These are phyloP conservation scores for Fraxinus pennsylvanica DNA, from an alignment of 257 asterid genomes.

Conservation along the genomic window DNA sequence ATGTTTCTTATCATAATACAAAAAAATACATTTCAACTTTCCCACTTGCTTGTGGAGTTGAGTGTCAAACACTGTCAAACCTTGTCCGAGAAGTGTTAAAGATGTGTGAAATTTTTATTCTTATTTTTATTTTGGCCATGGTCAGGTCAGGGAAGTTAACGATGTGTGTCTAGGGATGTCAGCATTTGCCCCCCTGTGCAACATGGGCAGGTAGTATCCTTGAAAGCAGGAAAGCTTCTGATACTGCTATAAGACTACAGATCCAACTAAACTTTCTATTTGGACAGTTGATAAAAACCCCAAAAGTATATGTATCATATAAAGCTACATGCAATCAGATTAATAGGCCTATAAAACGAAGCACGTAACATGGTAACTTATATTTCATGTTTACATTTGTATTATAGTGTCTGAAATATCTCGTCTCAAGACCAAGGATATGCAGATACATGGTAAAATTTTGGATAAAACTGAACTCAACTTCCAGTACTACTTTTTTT, in stretches of 20 bases:
- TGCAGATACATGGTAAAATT: neutral
- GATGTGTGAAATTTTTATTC: neutral
- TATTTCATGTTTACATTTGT: neutral
- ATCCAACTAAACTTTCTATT: neutral
- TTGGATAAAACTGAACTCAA: neutral
- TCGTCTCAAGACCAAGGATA: neutral
- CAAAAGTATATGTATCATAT: neutral
- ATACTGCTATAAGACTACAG: neutral
- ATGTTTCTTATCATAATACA: neutral
- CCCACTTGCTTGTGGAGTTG: neutral
- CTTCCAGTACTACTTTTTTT: neutral
- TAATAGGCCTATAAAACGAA: no score
- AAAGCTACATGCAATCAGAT: neutral
- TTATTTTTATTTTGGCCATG: neutral
- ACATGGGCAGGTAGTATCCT: neutral
- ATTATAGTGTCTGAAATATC: neutral
- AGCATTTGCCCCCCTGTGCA: neutral
- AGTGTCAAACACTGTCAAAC: neutral
- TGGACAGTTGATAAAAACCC: neutral
- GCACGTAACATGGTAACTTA: neutral
- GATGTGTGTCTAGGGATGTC: neutral
- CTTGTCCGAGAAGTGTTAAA: neutral
- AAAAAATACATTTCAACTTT: no score
- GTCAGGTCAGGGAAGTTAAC: neutral
- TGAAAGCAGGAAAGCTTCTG: neutral